Conservation (phyloP, 2,329 filamentous ascomycete species). For the Alternaria sp. region DNA sequence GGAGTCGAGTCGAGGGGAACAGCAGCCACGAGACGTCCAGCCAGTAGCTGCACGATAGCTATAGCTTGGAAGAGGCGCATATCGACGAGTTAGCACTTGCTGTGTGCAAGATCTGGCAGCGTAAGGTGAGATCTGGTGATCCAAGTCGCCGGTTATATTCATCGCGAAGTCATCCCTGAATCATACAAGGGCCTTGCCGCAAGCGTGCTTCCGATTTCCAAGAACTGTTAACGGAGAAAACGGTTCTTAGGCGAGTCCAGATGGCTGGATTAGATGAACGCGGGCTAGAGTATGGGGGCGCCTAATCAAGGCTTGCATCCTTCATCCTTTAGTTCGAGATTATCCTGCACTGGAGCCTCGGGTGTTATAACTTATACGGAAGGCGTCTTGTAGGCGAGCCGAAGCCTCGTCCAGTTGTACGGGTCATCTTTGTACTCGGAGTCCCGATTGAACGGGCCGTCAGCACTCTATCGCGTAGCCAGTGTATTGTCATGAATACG, state of each 20-base stretch:
- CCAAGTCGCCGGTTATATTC: not conserved
- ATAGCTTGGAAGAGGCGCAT: constrained; percentile 5
- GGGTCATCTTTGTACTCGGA: not conserved
- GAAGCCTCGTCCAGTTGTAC: not conserved
- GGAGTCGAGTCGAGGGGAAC: not conserved
- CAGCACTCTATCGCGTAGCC: not conserved
- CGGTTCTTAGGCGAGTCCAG: not conserved
- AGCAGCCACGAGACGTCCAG: not conserved
- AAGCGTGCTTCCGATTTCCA: not conserved
- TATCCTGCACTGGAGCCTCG: not conserved
- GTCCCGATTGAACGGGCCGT: not conserved
- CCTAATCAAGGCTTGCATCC: not conserved
- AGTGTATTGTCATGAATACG: not conserved
- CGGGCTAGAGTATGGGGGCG: not conserved
- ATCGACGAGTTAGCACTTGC: not conserved
- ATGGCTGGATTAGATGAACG: not conserved
- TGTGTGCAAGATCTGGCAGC: not conserved
- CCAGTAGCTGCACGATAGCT: constrained; percentile 4
- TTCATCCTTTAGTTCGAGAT: not conserved
- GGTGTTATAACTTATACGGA: not conserved
- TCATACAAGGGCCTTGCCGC: not conserved
- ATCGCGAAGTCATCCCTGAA: not conserved
- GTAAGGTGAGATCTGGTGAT: not conserved
- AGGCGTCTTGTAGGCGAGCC: not conserved
- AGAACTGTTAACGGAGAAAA: not conserved